Percentiles rank a stretch among this genome's conserved stretches.
Evolutionary conservation across 805 yeast genomes (phyloP).

Genomic region (Debaryomyces castellii): DNA sequence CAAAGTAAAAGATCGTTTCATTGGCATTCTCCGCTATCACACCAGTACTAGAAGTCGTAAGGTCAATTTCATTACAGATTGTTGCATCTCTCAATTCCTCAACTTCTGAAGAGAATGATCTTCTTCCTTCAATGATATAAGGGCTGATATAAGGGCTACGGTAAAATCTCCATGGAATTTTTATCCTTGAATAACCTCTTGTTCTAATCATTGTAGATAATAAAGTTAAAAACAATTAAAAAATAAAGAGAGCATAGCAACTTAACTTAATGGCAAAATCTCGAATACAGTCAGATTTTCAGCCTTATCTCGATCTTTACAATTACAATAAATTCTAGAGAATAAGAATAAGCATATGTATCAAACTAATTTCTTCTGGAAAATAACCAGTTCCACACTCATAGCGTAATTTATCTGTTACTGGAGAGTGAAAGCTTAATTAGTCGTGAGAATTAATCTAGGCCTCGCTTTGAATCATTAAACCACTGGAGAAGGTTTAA

Average conservation of each 20-base stretch:
- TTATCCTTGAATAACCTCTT: background rate
- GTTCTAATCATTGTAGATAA: background rate
- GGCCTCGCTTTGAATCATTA: conserved; percentile 52
- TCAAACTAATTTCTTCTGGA: conserved; percentile 30
- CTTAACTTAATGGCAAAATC: background rate
- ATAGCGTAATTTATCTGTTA: conserved; percentile 16
- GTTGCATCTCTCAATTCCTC: conserved; percentile 32
- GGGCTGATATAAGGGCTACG: too few species aligned
- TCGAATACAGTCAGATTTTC: background rate
- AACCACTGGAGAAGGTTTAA: conserved; percentile 37
- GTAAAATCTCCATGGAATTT: background rate
- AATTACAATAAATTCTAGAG: background rate
- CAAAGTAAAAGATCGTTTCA: conserved; percentile 38
- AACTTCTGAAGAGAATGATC: conserved; percentile 23
- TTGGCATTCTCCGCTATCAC: conserved; percentile 33
- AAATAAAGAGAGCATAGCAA: background rate
- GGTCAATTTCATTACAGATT: conserved; percentile 25
- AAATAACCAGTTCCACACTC: conserved; percentile 25
- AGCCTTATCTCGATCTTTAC: too few species aligned
- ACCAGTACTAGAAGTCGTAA: conserved; percentile 39
- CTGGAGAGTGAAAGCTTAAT: conserved; percentile 15
- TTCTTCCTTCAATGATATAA: background rate
- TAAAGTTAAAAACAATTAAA: background rate
- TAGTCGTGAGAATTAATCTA: conserved; percentile 26
- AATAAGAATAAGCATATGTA: too few species aligned